Evolutionary conservation across 2,329 filamentous ascomycete genomes (phyloP), one percentile per base, ranked within the genome.

Genomic region (Pleurostoma richardsiae): DNA sequence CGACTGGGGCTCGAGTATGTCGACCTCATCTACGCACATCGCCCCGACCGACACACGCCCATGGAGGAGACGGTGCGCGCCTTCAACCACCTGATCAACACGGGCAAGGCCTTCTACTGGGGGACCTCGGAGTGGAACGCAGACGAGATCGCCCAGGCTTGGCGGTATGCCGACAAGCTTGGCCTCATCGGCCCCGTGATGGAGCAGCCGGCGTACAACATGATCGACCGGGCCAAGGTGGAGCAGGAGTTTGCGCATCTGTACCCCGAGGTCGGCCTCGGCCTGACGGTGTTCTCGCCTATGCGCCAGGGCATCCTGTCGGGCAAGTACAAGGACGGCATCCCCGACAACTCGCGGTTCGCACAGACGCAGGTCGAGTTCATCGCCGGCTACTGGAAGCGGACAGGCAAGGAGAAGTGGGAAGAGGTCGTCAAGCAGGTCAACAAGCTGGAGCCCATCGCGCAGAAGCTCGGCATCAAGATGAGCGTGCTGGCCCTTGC

Each of bases 11-110:
- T 83, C 40, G 67, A 73, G 45, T 84, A 85, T 52, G 83, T 88
- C 41, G 85, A 88, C 57, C 68, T 88, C 31, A 73, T 88, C 49
- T 86, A 85, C 57, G 84, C 84, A 2, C 85, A 88, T 62, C 76
- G 85, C 5, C 82, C 83, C 0, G 85, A 88, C 61, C 72, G 80
- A 26, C 66, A 79, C 41, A 86, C 82, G 0, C 85, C 84, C 0
- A 85, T 88, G 70, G 82, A 86, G 62, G 85, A 88, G 67, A 80
- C 76, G 5, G 83, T 88, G 6, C 75, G 83, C 46, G 83, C 78
- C 26, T 88, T 88, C 71, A 87, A 87, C 69, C 71, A 85, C 59
- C 68, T 87, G 36, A 86, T 89, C 58, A 73, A 83, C n/a, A 47
- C 46, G 57, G 85, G 85, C 47, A 82, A 85, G 67, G 80, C 82